phyloP scores from a whole-genome alignment of 768 basidiomycete genomes.

The Suillus lakei region DNA sequence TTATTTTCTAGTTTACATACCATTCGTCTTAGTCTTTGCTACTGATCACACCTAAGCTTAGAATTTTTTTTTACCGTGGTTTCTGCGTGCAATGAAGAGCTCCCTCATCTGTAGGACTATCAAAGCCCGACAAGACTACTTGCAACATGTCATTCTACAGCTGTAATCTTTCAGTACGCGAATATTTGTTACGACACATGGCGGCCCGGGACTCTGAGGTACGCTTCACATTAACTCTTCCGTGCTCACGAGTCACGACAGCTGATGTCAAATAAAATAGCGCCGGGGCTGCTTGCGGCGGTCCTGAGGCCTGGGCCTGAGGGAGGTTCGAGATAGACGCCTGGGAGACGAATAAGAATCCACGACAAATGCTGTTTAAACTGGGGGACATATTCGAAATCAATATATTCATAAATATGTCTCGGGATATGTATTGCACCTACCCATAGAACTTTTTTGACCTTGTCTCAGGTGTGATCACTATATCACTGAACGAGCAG shows the following conservation, averaged over 20 bases:
- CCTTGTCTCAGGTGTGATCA: no score
- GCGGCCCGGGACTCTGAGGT: not conserved
- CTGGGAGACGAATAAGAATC: not conserved
- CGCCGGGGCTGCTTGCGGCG: not conserved
- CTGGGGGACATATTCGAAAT: no score
- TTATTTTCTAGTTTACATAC: conserved; percentile 22
- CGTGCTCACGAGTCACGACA: not conserved
- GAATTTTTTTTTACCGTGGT: not conserved
- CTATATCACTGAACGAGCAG: not conserved
- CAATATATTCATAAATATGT: no score
- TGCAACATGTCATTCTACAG: not conserved
- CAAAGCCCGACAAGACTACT: not conserved
- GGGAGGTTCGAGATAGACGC: not conserved
- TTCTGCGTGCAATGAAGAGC: not conserved
- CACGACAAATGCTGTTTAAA: no score
- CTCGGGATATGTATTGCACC: no score
- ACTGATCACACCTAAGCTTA: not conserved
- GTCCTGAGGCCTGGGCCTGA: not conserved
- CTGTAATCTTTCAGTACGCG: not conserved
- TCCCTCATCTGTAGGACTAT: not conserved
- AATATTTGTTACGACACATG: not conserved
- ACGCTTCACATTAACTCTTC: not conserved
- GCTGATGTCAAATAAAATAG: not conserved
- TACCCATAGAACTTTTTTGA: no score
- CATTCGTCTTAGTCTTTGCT: conserved; percentile 12